These are phyloP conservation scores for Saccharomyces pastorianus DNA, from an alignment of 1,139 yeast species.

Conservation along the genomic window DNA sequence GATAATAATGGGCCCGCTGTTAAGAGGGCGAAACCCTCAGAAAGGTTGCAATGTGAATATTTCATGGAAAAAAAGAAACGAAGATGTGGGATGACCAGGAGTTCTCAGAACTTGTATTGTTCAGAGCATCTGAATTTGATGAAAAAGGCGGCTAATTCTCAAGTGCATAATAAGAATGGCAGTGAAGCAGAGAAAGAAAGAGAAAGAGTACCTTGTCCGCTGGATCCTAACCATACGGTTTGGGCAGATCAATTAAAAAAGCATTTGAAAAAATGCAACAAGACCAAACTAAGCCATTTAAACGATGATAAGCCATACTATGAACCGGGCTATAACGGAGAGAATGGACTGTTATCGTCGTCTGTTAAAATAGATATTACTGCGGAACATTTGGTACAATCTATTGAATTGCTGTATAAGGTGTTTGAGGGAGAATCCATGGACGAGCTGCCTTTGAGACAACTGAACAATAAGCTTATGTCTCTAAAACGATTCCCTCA, in stretches of 20 bases:
- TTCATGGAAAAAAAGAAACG: constrained; percentile 22
- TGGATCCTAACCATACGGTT: constrained; percentile 67
- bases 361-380: not conserved
- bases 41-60: constrained; percentile 20
- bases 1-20: constrained; percentile 1
- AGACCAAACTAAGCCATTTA: constrained; percentile 33
- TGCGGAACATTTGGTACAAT: not conserved
- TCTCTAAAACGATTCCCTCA: constrained; percentile 33
- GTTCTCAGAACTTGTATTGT: constrained; percentile 16
- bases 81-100: constrained; percentile 26
- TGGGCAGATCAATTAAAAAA: constrained; percentile 49
- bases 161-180: constrained; percentile 1
- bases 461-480: constrained; percentile 21
- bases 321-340: constrained; percentile 17
- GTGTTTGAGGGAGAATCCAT: constrained; percentile 22
- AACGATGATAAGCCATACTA: constrained; percentile 34
- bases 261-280: constrained; percentile 61
- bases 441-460: constrained; percentile 17
- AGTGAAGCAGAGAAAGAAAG: not conserved
- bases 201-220: constrained; percentile 61
- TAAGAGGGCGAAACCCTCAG: constrained; percentile 4
- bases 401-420: constrained; percentile 1
- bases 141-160: constrained; percentile 1
- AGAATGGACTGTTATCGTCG: not conserved
- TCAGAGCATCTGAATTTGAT: constrained; percentile 18